Evolutionary conservation across 495 filamentous ascomycete genomes (phyloP).

Genomic region (Penicilliopsis zonata): DNA sequence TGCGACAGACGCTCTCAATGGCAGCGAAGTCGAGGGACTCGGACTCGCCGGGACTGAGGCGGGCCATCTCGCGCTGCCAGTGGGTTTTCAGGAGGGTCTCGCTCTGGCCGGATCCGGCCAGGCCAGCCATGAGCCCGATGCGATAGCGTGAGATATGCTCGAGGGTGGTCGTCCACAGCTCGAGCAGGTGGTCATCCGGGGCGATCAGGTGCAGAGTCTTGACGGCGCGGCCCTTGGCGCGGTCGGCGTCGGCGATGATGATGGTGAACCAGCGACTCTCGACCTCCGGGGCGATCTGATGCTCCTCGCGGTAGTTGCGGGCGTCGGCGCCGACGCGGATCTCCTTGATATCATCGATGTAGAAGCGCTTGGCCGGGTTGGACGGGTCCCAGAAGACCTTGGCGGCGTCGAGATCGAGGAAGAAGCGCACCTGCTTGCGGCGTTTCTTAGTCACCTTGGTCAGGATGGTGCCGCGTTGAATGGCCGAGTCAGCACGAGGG

Average conservation of each 20-base stretch:
- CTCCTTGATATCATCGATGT: constrained; percentile 88
- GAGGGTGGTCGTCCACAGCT: constrained; percentile 70
- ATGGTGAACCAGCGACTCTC: constrained; percentile 79
- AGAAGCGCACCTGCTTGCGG: constrained; percentile 58
- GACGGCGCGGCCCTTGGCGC: constrained; percentile 51
- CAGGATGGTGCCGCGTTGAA: constrained; percentile 65
- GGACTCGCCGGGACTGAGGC: constrained; percentile 42
- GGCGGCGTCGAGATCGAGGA: constrained; percentile 65
- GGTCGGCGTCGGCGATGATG: constrained; percentile 58
- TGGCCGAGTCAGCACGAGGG: constrained; percentile 54
- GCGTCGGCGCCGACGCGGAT: constrained; percentile 80
- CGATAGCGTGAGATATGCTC: constrained; percentile 71
- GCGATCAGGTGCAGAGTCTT: constrained; percentile 82
- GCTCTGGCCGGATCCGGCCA: constrained; percentile 59
- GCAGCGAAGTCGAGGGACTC: constrained; percentile 63
- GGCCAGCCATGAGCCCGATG: constrained; percentile 75
- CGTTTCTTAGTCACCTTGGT: constrained; percentile 77
- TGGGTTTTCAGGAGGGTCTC: constrained; percentile 69
- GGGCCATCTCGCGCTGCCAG: constrained; percentile 80
- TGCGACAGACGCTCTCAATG: constrained; percentile 72
- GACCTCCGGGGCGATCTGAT: constrained; percentile 46
- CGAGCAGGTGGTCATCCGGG: constrained; percentile 51
- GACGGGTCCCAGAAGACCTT: constrained; percentile 81
- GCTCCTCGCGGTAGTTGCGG: constrained; percentile 78
- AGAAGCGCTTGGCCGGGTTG: constrained; percentile 69